Conservation (phyloP, 768 basidiomycete species). For the Panaeolus papilionaceus region DNA sequence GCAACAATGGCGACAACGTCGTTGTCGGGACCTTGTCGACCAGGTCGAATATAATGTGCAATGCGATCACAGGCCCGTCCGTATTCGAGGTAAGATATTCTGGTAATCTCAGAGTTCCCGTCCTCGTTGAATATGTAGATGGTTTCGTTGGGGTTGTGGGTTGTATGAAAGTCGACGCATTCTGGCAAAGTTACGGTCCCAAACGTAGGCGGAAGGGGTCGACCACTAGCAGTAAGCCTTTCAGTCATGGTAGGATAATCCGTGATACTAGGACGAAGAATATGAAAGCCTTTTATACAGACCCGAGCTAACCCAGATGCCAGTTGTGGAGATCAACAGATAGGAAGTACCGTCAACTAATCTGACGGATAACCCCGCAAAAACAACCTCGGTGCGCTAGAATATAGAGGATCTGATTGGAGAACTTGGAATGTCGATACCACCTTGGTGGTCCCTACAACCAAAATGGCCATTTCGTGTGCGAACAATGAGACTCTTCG, state of each 20-base stretch:
- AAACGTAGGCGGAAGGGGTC: constrained; percentile 34
- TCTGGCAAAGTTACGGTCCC: constrained; percentile 41
- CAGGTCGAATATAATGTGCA: constrained; percentile 45
- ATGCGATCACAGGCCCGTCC: constrained; percentile 49
- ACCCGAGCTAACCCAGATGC: too few relatives aligned
- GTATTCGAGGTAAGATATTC: constrained; percentile 49
- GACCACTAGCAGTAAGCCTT: background rate
- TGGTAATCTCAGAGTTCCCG: constrained; percentile 25
- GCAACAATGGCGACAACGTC: constrained; percentile 44
- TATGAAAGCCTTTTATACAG: too few relatives aligned
- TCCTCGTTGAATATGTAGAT: constrained; percentile 38
- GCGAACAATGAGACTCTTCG: too few relatives aligned
- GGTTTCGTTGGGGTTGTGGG: constrained; percentile 38
- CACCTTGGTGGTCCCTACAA: too few relatives aligned
- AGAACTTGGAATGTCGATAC: too few relatives aligned
- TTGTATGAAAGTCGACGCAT: constrained; percentile 40
- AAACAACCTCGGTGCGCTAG: too few relatives aligned
- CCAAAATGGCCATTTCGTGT: too few relatives aligned
- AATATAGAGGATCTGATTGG: too few relatives aligned
- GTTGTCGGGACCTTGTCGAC: constrained; percentile 35
- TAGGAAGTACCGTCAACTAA: too few relatives aligned
- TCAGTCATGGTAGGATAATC: background rate
- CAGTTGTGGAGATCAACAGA: too few relatives aligned
- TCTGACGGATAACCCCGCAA: too few relatives aligned
- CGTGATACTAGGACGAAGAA: too few relatives aligned